phyloP scores from a whole-genome alignment of 1,284 basidiomycete species.

The Heterobasidion irregulare region DNA sequence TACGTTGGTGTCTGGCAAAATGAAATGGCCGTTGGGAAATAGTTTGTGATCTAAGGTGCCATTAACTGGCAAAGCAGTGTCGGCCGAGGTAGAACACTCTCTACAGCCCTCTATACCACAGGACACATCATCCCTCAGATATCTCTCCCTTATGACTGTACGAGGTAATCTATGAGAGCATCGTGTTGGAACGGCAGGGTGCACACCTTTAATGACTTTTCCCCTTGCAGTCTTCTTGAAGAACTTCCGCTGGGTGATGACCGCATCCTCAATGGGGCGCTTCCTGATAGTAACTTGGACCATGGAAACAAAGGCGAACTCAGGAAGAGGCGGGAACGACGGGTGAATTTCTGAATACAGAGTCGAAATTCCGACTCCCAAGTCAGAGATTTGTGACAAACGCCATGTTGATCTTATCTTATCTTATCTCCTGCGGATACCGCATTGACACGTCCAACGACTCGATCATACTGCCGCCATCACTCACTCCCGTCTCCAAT shows the following conservation, averaged over 20 bases:
- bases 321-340: not conserved
- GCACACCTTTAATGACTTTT: constrained; percentile 85
- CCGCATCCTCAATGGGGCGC: constrained; percentile 63
- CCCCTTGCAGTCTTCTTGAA: constrained; percentile 93
- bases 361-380: too few species aligned
- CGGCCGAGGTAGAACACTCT: constrained; percentile 40
- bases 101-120: constrained; percentile 79
- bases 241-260: constrained; percentile 80
- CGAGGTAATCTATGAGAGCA: not conserved
- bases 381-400: too few species aligned
- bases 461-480: not conserved
- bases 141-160: constrained; percentile 86
- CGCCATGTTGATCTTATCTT: constrained; percentile 1
- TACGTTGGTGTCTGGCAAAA: constrained; percentile 94
- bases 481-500: not conserved
- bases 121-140: constrained; percentile 88
- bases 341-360: not conserved
- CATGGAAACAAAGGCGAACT: too few species aligned
- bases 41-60: constrained; percentile 34
- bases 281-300: constrained; percentile 74
- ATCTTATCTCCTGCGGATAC: constrained; percentile 3
- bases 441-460: not conserved
- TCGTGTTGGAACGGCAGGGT: not conserved
- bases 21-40: constrained; percentile 67
- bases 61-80: constrained; percentile 33